Evolutionary conservation across 2,329 filamentous ascomycete species (phyloP), one percentile per base, ranked within the genome.

Genomic region (Sporothrix brasiliensis): DNA sequence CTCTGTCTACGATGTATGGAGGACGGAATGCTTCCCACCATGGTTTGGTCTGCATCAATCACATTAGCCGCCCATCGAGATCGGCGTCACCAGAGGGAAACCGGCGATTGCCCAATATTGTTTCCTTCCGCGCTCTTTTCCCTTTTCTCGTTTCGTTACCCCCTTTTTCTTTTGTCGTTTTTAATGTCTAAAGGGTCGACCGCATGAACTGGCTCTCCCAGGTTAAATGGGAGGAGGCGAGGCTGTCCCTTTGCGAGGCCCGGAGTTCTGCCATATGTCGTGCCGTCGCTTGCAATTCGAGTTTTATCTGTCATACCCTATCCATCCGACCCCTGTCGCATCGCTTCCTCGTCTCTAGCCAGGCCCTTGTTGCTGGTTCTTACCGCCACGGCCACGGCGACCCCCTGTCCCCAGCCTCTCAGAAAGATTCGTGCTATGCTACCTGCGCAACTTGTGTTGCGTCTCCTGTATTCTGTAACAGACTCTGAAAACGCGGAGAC

Each of bases 21-120:
- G 16, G 30, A 34, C 24, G 41, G 10, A 10, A 44, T 44, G 7
- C 41, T 11, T 44, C 41, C 41, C 10, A 14, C 41, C 41, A 11
- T 44, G 41, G 41, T 14, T 44, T 44, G 41, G 10, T 44, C 6
- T 44, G 41, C 13, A 44, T 44, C 41, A 30, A 44, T 21, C 49
- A 49, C 50, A 68, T 61, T 69, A 69, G 67, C 67, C 67, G 67
- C 67, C 54, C 50, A 44, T 30, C 61, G 16, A 24, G 67, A 69
- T 61, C 54, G 67, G 44, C 67, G 54, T 44, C 54, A 52, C 54
- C 11, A 39, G 34, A 60, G 39, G 2, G 41, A 47, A 54, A 50
- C 14, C 30, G 16, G 27, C 47, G 27, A 34, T 56, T 44, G 50
- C 34, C 14, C 65, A 54, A 27, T 49, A 16, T 65, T 50, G 60